Conservation (phyloP, 768 basidiomycete species). For the Suillus decipiens region DNA sequence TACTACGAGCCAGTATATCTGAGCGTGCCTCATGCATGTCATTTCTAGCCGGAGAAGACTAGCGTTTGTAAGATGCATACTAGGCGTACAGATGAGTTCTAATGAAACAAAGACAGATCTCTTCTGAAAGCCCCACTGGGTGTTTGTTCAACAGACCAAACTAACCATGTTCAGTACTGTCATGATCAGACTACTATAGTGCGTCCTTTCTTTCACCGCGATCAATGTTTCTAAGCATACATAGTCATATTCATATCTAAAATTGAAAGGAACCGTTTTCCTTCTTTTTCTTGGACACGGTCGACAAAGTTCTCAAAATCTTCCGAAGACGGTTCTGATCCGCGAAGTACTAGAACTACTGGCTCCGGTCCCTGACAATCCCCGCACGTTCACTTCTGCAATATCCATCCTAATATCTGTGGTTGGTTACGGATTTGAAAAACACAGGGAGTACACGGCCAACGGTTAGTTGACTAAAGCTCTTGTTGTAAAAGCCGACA, state of each 20-base stretch:
- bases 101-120: not conserved
- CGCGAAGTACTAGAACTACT: not conserved
- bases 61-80: not conserved
- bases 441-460: too few species aligned
- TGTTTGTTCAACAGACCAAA: not conserved
- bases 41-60: constrained; percentile 5
- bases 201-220: not conserved
- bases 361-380: constrained; percentile 4
- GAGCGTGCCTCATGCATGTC: not conserved
- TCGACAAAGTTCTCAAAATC: not conserved
- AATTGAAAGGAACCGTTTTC: not conserved
- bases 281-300: not conserved
- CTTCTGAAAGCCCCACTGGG: not conserved
- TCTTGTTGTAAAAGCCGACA: not conserved
- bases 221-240: constrained; percentile 4
- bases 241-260: constrained; percentile 2
- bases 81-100: not conserved
- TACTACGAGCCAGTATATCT: not conserved
- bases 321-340: not conserved
- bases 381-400: not conserved
- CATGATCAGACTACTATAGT: not conserved
- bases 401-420: not conserved
- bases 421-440: too few species aligned
- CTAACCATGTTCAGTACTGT: not conserved
- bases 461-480: not conserved